Percentiles rank a stretch among this genome's conserved stretches.
phyloP scores from a whole-genome alignment of 495 filamentous ascomycete genomes.

The Tuber calosporum region DNA sequence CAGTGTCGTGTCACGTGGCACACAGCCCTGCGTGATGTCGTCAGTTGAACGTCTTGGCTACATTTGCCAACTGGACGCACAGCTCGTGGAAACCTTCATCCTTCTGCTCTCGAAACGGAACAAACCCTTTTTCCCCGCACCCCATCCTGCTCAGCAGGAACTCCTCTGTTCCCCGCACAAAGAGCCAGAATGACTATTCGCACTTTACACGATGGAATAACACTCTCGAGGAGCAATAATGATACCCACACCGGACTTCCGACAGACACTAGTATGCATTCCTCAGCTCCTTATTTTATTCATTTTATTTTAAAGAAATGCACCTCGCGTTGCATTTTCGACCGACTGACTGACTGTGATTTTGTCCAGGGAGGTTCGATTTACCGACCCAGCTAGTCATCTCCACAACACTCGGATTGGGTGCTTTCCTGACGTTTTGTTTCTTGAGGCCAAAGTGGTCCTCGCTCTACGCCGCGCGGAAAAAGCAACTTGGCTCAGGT shows the following conservation, averaged over 20 bases:
- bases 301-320: background rate
- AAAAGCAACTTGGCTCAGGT: constrained; percentile 39
- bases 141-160: background rate
- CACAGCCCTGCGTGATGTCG: background rate
- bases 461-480: constrained; percentile 78
- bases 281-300: background rate
- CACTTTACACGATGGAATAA: background rate
- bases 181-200: background rate
- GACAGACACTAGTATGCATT: background rate
- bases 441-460: constrained; percentile 86
- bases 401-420: constrained; percentile 33
- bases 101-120: background rate
- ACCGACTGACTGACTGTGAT: background rate
- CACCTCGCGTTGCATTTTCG: background rate
- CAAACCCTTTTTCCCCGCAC: background rate
- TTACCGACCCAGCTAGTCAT: constrained; percentile 31
- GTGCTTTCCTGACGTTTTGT: constrained; percentile 44
- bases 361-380: constrained; percentile 2
- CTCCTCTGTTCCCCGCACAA: background rate
- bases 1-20: background rate
- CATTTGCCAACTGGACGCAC: background rate
- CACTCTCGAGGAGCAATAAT: background rate
- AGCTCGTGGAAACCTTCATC: background rate
- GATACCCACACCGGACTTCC: background rate
- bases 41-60: background rate